phyloP scores from a whole-genome alignment of 2,329 filamentous ascomycete species.

The Botrytis hyacinthi region DNA sequence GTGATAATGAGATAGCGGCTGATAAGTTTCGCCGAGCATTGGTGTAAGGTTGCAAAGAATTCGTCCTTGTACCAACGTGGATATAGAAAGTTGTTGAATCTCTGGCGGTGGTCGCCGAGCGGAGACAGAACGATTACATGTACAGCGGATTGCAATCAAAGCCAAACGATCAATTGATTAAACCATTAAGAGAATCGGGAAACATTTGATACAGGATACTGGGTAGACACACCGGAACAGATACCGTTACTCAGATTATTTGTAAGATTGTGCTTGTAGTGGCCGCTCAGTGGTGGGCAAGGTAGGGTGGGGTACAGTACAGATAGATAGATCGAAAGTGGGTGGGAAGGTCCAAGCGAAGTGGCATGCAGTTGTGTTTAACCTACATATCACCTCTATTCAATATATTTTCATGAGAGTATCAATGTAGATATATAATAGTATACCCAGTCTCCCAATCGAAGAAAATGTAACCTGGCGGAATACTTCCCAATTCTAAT shows the following conservation, averaged over 20 bases:
- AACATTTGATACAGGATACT: neutral
- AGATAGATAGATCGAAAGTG: neutral
- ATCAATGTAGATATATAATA: neutral
- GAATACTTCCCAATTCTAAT: neutral
- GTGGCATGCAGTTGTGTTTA: neutral
- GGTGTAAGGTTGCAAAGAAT: neutral
- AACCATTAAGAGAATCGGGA: neutral
- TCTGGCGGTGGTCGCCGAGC: neutral
- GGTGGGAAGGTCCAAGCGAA: neutral
- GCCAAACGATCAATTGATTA: neutral
- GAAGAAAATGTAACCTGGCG: neutral
- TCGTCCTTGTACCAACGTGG: neutral
- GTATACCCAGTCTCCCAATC: neutral
- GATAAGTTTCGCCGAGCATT: neutral
- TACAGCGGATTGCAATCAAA: neutral
- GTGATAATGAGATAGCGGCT: neutral
- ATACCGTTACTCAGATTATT: neutral
- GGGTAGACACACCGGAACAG: neutral
- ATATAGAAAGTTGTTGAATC: neutral
- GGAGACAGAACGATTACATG: neutral
- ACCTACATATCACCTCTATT: neutral
- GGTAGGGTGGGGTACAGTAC: neutral
- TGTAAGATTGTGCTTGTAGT: neutral
- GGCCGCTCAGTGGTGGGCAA: neutral
- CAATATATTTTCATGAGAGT: neutral